These are phyloP conservation scores for Tolypocladium guangdongense DNA, from an alignment of 2,329 filamentous ascomycete species.

Conservation along the genomic window DNA sequence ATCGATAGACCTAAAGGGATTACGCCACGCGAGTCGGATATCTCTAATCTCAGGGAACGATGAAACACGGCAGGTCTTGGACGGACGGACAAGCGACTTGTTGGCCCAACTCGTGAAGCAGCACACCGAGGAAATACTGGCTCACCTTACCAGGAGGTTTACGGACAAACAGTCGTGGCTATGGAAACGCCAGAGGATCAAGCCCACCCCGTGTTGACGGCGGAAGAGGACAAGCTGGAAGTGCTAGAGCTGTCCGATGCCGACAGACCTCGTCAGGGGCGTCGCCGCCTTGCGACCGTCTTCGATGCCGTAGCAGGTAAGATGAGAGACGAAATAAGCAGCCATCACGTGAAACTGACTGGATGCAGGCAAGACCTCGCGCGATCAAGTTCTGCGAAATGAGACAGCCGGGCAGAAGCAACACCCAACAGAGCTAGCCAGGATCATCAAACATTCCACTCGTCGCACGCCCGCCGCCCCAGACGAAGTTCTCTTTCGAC, in stretches of 20 bases:
- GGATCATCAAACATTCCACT: constrained; percentile 13
- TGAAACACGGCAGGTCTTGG: not conserved
- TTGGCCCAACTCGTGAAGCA: not conserved
- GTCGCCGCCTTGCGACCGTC: constrained; percentile 38
- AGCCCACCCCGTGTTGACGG: not conserved
- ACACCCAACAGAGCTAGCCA: not conserved
- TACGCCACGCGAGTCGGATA: not conserved
- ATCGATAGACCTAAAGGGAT: not conserved
- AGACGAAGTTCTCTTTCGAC: constrained; percentile 61
- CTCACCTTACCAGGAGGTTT: not conserved
- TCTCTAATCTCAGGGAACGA: not conserved
- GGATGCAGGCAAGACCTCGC: constrained; percentile 19
- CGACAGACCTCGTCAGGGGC: constrained; percentile 4
- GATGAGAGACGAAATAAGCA: constrained; percentile 5
- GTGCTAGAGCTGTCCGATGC: not conserved
- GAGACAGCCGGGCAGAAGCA: constrained; percentile 4
- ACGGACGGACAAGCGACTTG: not conserved
- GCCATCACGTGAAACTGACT: constrained; percentile 12
- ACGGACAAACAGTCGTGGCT: not conserved
- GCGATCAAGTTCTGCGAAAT: constrained; percentile 10
- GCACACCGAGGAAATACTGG: not conserved
- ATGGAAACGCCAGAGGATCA: not conserved
- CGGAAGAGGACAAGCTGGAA: not conserved
- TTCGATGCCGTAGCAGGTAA: constrained; percentile 66
- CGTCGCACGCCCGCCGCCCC: constrained; percentile 38